A percentile compares a stretch with the other conserved stretches of the same genome.
phyloP scores from a whole-genome alignment of 2,329 filamentous ascomycete genomes.

The Xylaria sp. region DNA sequence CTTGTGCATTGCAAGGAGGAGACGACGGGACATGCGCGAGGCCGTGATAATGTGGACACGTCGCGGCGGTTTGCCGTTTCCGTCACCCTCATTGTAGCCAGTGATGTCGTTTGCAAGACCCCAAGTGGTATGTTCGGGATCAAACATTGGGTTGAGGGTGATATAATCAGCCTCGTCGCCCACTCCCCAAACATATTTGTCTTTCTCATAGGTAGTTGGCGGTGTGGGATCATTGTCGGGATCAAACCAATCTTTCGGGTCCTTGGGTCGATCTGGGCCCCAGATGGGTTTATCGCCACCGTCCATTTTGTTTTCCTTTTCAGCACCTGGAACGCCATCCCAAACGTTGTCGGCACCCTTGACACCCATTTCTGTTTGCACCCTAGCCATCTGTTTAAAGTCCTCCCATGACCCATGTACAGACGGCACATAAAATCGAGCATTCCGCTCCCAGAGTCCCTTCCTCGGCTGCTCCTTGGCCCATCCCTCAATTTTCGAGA shows the following conservation, averaged over 20 bases:
- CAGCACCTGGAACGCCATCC: slow-evolving; percentile 61
- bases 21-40: slow-evolving; percentile 80
- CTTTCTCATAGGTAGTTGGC: slow-evolving; percentile 77
- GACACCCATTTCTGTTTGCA: slow-evolving; percentile 78
- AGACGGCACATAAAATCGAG: slow-evolving; percentile 80
- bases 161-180: slow-evolving; percentile 92
- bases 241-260: slow-evolving; percentile 77
- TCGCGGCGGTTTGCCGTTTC: slow-evolving; percentile 74
- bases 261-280: slow-evolving; percentile 80
- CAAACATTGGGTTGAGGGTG: slow-evolving; percentile 90
- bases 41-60: slow-evolving; percentile 91
- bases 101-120: slow-evolving; percentile 84
- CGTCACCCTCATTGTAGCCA: slow-evolving; percentile 75
- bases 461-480: slow-evolving; percentile 79
- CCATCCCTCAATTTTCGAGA: slow-evolving; percentile 77
- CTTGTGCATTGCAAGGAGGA: slow-evolving; percentile 88
- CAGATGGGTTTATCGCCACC: slow-evolving; percentile 75
- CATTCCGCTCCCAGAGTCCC: slow-evolving; percentile 83
- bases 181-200: slow-evolving; percentile 87
- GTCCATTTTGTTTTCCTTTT: slow-evolving; percentile 53
- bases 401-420: slow-evolving; percentile 84
- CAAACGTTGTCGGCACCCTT: slow-evolving; percentile 75
- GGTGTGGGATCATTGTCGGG: slow-evolving; percentile 78
- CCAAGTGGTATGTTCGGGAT: slow-evolving; percentile 90
- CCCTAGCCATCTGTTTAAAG: slow-evolving; percentile 79